Evolutionary conservation across 352 stramenopile species (phyloP).

Genomic region (Globisporangium alternatum): DNA sequence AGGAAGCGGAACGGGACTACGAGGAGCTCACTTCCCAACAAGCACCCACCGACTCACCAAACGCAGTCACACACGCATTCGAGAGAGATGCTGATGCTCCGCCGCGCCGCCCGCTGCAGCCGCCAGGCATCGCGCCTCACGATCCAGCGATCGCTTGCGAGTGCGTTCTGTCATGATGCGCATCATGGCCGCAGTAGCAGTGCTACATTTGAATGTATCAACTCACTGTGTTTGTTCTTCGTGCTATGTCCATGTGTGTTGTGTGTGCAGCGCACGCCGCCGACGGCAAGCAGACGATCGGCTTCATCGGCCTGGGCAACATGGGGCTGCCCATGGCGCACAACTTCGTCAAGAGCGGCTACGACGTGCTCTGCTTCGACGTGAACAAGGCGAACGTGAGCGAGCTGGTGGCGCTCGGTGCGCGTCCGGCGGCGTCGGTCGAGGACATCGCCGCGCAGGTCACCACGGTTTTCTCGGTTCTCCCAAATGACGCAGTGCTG

Average conservation of each 20-base stretch:
- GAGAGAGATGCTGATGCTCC: conserved; percentile 4
- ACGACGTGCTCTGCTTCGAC: conserved; percentile 67
- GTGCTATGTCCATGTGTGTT: not conserved
- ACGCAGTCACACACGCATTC: not conserved
- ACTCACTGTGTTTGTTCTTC: not conserved
- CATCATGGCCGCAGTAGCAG: not conserved
- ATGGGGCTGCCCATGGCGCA: conserved; percentile 91
- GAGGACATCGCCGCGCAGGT: conserved; percentile 38
- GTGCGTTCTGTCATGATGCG: conserved; percentile 2
- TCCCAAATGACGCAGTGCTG: conserved; percentile 68
- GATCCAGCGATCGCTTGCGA: conserved; percentile 5
- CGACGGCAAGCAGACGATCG: conserved; percentile 31
- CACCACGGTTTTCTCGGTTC: conserved; percentile 52
- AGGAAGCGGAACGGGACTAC: not conserved
- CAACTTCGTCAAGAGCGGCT: conserved; percentile 78
- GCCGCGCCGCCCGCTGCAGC: not conserved
- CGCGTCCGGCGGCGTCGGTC: conserved; percentile 30
- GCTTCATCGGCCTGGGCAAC: conserved; percentile 91
- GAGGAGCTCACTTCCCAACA: not conserved
- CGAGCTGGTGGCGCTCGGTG: conserved; percentile 28
- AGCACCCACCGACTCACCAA: not conserved
- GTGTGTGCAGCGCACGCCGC: not conserved
- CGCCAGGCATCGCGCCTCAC: conserved; percentile 1
- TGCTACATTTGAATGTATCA: not conserved
- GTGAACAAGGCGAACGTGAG: conserved; percentile 29